Base-by-base conservation (phyloP, 495 filamentous ascomycete species). In the Xeromyces bisporus region DNA sequence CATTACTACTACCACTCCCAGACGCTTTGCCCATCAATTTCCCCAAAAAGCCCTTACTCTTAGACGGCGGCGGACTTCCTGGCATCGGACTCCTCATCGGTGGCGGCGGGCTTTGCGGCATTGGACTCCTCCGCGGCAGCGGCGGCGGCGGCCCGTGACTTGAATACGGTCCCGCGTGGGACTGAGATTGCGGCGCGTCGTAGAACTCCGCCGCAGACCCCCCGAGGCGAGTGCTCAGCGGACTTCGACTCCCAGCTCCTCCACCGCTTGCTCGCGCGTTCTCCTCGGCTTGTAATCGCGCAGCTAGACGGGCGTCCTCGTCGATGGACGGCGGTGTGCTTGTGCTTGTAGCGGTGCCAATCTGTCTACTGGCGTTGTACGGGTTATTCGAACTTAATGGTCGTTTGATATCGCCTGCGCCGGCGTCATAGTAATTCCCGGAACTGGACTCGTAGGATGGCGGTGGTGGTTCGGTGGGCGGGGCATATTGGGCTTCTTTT, bases 271-370 rank as follows among this genome's bases (percentile, higher is more conserved):
- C n/a, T 9, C 72, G 68, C 0, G 70, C 75, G 38, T 91, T 64
- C 54, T 91, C 82, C 43, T 91, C 78, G 15, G 74, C 81, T 43
- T 93, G 84, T 9, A 92, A 62, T 38, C 75, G 69, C 12, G 76
- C 69, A 6, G 85, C 84, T 2, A 84, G 62, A 2, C 63, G 58
- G 21, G 77, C 83, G 49, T 92, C 84, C 18, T 73, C 73, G 32
- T 74, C 73, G 32, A 66, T 35, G 15, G 59, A 58, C 25, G 62
- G 50, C n/a, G n/a, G n/a, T n/a, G n/a, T n/a, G n/a, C n/a, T n/a
- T n/a, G n/a, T n/a, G n/a, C n/a, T n/a, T n/a, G n/a, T n/a, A n/a
- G n/a, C n/a, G 13, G 44, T 28, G 15, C 40, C 46, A 24, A 36
- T 35, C 23, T 33, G 35, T 31, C 16, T 31, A 21, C 17, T 34